phyloP scores from a whole-genome alignment of 352 stramenopile species.

The Sclerospora graminicola region DNA sequence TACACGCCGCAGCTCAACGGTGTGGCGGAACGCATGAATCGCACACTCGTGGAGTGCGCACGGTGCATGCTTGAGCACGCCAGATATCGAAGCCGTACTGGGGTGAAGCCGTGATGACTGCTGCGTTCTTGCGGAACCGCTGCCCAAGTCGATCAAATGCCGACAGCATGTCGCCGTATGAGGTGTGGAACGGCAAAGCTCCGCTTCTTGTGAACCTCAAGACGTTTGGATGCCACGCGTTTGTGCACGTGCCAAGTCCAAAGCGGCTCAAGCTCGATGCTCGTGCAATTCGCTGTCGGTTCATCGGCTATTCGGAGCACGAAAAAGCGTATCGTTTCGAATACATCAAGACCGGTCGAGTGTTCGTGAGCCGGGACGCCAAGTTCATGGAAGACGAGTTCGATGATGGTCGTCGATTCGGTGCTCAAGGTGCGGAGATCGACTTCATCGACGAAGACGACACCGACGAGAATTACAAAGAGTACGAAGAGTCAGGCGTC shows the following conservation, averaged over 20 bases:
- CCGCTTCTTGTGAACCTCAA: not conserved
- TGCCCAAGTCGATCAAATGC: not conserved
- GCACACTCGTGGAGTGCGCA: not conserved
- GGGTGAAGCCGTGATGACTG: not conserved
- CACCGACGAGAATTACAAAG: not conserved
- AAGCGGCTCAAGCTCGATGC: not conserved
- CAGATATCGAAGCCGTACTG: not conserved
- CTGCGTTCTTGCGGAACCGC: not conserved
- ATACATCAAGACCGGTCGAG: not conserved
- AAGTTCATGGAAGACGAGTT: not conserved
- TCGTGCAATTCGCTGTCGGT: not conserved
- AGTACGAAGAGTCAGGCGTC: not conserved
- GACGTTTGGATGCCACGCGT: not conserved
- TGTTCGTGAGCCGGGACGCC: not conserved
- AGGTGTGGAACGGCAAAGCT: not conserved
- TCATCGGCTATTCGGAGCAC: not conserved
- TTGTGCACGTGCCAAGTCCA: not conserved
- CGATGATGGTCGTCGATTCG: not conserved
- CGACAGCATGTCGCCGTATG: not conserved
- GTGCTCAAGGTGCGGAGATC: not conserved
- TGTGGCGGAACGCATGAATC: not conserved
- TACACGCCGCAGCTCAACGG: slow-evolving; percentile 6
- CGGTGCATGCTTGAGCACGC: not conserved
- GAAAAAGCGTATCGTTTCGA: too few relatives aligned
- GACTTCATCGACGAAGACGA: not conserved